These are phyloP conservation scores for Pythium aquatile DNA, from an alignment of 352 stramenopile genomes.

Conservation along the genomic window DNA sequence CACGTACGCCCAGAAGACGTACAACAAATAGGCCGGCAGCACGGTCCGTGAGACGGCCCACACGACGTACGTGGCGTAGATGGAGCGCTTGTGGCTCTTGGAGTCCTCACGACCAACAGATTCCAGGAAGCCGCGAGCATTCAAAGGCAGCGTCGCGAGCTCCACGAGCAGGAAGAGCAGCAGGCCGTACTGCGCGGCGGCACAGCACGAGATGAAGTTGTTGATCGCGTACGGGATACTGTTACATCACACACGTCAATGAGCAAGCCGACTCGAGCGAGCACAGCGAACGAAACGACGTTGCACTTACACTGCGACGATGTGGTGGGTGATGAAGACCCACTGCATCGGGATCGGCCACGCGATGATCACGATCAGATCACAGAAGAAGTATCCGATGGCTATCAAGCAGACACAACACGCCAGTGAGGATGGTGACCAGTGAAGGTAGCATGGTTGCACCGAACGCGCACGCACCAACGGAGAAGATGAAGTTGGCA, in stretches of 20 bases:
- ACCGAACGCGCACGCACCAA: slow-evolving; percentile 37
- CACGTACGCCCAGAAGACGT: slow-evolving; percentile 67
- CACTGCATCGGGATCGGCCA: slow-evolving; percentile 76
- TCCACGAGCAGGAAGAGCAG: slow-evolving; percentile 81
- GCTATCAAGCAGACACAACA: slow-evolving; percentile 31
- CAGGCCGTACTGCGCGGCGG: slow-evolving; percentile 69
- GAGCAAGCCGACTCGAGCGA: not conserved
- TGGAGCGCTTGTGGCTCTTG: slow-evolving; percentile 63
- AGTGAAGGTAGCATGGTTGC: not conserved
- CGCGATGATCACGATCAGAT: slow-evolving; percentile 77
- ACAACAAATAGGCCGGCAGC: slow-evolving; percentile 76
- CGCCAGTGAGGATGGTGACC: not conserved
- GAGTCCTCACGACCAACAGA: slow-evolving; percentile 57
- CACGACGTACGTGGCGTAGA: slow-evolving; percentile 74
- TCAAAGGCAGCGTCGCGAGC: slow-evolving; percentile 74
- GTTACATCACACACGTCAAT: not conserved
- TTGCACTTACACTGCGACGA: slow-evolving; percentile 68
- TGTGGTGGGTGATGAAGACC: slow-evolving; percentile 79
- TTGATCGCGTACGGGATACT: slow-evolving; percentile 84
- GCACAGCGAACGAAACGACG: not conserved
- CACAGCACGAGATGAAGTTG: slow-evolving; percentile 84
- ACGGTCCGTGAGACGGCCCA: slow-evolving; percentile 73
- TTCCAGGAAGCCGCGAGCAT: slow-evolving; percentile 74
- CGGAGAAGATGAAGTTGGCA: slow-evolving; percentile 82
- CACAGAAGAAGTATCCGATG: slow-evolving; percentile 78